Conservation (phyloP, 2,329 filamentous ascomycete species). For the Aspergillus bombycis region DNA sequence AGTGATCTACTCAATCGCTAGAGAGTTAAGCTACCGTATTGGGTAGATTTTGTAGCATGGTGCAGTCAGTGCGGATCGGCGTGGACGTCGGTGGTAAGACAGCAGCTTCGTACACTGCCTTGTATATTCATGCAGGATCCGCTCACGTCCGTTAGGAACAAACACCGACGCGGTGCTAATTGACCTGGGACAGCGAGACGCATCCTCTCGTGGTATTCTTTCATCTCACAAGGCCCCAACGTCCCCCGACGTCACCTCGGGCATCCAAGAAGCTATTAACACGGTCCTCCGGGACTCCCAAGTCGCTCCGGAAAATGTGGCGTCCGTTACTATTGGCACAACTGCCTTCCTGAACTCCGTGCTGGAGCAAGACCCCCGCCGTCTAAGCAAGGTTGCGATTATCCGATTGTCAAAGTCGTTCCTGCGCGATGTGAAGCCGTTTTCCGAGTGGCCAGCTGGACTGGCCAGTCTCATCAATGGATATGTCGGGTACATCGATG, state of each 20-base stretch:
- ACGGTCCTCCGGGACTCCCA: constrained; percentile 10
- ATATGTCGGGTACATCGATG: neutral
- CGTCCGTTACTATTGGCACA: constrained; percentile 55
- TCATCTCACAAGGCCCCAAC: constrained; percentile 43
- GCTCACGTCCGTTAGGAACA: constrained; percentile 28
- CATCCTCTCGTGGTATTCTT: constrained; percentile 27
- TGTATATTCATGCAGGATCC: too few relatives aligned
- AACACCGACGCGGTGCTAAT: constrained; percentile 42
- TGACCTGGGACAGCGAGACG: constrained; percentile 18
- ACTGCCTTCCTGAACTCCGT: constrained; percentile 59
- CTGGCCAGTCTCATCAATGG: neutral
- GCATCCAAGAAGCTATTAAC: constrained; percentile 34
- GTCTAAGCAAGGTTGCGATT: neutral
- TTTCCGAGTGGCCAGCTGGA: neutral
- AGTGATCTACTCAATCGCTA: too few relatives aligned
- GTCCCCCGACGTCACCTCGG: constrained; percentile 46
- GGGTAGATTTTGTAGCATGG: neutral
- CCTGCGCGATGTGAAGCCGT: neutral
- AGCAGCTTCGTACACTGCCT: neutral
- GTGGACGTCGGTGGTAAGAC: constrained; percentile 25
- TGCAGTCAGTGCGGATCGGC: constrained; percentile 16
- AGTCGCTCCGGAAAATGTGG: constrained; percentile 37
- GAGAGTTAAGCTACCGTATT: too few relatives aligned
- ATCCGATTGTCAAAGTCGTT: neutral
- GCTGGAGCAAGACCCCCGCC: constrained; percentile 24